These are phyloP conservation scores for Abelmoschus esculentus DNA, from an alignment of 345 rosid species.

Conservation along the genomic window DNA sequence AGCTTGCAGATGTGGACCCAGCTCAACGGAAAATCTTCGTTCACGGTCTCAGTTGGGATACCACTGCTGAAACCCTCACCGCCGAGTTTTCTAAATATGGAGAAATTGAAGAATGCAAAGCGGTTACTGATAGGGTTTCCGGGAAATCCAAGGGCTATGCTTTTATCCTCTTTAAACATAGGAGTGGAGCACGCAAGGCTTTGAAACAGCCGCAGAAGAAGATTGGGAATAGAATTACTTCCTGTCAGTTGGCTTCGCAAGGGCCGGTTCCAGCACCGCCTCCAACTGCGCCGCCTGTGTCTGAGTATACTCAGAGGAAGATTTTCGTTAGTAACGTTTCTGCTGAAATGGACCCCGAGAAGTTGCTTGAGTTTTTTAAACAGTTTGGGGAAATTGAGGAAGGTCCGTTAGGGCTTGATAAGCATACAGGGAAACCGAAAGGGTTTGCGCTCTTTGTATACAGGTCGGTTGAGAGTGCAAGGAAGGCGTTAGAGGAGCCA, in stretches of 20 bases:
- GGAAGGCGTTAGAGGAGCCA: conserved; percentile 64
- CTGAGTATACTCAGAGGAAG: conserved; percentile 67
- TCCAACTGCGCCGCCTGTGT: conserved; percentile 33
- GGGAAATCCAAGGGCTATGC: conserved; percentile 87
- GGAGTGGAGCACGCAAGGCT: conserved; percentile 59
- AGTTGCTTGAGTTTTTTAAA: conserved; percentile 45
- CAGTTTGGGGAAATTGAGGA: conserved; percentile 73
- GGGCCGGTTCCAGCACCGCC: conserved; percentile 61
- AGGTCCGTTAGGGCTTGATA: conserved; percentile 77
- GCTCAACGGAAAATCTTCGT: conserved; percentile 71
- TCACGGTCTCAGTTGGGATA: conserved; percentile 83
- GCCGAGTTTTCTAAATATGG: conserved; percentile 55
- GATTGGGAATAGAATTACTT: conserved; percentile 55
- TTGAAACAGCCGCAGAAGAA: conserved; percentile 70
- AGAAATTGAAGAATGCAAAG: conserved; percentile 76
- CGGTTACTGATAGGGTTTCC: conserved; percentile 55
- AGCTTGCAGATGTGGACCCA: conserved; percentile 57
- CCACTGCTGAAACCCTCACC: conserved; percentile 53
- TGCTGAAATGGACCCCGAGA: conserved; percentile 45
- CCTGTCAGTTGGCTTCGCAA: conserved; percentile 65
- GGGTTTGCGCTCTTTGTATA: conserved; percentile 72
- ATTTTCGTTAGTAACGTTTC: conserved; percentile 74
- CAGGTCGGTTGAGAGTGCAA: conserved; percentile 54
- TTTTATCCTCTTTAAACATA: conserved; percentile 54
- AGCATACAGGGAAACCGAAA: conserved; percentile 65